Conservation (phyloP, 2,329 filamentous ascomycete species). For the Cytospora schulzeri region DNA sequence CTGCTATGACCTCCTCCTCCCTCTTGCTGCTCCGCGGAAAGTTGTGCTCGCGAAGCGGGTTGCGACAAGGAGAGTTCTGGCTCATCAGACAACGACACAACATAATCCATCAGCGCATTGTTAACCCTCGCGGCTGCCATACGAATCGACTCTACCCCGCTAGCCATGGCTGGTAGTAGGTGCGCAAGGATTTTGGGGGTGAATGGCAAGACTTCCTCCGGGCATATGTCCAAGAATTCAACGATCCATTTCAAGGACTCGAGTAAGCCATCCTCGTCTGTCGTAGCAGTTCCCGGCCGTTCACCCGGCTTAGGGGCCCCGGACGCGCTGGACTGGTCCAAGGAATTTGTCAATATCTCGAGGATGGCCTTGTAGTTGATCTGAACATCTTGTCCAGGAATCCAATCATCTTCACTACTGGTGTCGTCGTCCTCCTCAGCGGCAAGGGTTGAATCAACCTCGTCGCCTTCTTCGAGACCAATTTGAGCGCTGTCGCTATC, state of each 20-base stretch:
- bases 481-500: constrained; percentile 65
- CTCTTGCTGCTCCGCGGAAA: constrained; percentile 49
- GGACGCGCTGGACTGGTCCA: constrained; percentile 53
- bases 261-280: constrained; percentile 87
- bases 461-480: constrained; percentile 61
- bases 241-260: constrained; percentile 95
- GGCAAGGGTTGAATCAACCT: constrained; percentile 59
- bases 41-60: constrained; percentile 42
- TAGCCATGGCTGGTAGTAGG: constrained; percentile 91
- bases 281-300: constrained; percentile 20
- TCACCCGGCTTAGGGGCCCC: constrained; percentile 14
- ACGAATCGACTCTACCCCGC: constrained; percentile 84
- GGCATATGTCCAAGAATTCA: constrained; percentile 94
- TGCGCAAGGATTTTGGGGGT: constrained; percentile 90
- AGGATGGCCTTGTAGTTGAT: constrained; percentile 91
- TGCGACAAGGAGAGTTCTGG: constrained; percentile 42
- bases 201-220: constrained; percentile 93
- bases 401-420: constrained; percentile 87
- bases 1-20: constrained; percentile 50
- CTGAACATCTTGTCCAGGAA: constrained; percentile 94
- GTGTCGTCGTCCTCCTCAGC: constrained; percentile 61
- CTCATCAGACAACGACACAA: constrained; percentile 85
- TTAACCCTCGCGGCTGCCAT: constrained; percentile 89
- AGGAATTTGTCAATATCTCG: constrained; percentile 85
- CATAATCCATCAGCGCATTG: constrained; percentile 87